Evolutionary conservation across 75 land plant genomes (phyloP).

Genomic region (Chamaecyparis obtusa): DNA sequence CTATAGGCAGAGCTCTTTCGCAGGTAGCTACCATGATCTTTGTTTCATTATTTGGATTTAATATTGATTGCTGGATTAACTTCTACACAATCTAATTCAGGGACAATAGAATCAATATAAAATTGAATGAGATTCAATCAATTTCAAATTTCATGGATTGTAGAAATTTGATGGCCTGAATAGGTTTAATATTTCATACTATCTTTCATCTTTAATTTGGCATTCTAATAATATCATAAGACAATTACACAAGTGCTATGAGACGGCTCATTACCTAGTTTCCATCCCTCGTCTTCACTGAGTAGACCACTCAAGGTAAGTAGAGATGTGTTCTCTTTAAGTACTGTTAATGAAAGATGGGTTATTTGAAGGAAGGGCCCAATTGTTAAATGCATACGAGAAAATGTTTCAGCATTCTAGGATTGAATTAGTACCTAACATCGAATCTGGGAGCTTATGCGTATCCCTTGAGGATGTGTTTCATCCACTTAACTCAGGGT

Average conservation of each 20-base stretch:
- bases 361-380: too few relatives aligned
- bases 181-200: background rate
- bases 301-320: background rate
- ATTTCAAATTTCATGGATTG: too few relatives aligned
- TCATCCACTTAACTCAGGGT: background rate
- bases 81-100: too few relatives aligned
- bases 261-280: background rate
- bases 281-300: background rate
- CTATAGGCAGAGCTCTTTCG: constrained; percentile 45
- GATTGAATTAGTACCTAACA: background rate
- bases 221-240: background rate
- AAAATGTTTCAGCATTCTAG: background rate
- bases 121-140: too few relatives aligned
- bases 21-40: constrained; percentile 22
- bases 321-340: background rate
- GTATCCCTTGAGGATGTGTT: background rate
- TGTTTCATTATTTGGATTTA: background rate
- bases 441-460: background rate
- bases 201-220: background rate
- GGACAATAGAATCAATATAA: too few relatives aligned
- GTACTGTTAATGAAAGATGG: too few relatives aligned
- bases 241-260: background rate
- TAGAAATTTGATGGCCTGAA: too few relatives aligned
- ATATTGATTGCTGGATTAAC: background rate
- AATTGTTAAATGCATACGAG: background rate